A percentile compares a stretch with the other conserved stretches of the same genome.
These are phyloP conservation scores for Casuarina equisetifolia DNA, from an alignment of 306 rosid genomes.

Conservation along the genomic window DNA sequence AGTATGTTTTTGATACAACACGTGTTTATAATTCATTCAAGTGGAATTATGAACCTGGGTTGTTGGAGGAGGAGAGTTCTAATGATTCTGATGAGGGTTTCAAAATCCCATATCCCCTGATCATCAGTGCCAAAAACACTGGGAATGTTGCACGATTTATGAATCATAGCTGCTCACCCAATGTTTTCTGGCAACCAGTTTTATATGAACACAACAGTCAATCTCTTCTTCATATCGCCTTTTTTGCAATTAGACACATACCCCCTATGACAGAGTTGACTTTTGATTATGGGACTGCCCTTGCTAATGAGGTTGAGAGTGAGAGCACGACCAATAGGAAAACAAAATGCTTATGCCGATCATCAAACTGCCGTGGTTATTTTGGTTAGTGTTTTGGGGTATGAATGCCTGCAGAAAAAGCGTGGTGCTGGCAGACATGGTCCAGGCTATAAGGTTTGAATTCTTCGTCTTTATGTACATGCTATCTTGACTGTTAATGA, in stretches of 20 bases:
- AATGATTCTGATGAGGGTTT: conserved; percentile 37
- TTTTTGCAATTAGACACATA: conserved; percentile 57
- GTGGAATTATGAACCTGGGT: conserved; percentile 56
- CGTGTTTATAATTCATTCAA: conserved; percentile 44
- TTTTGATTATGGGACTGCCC: conserved; percentile 54
- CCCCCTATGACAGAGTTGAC: conserved; percentile 71
- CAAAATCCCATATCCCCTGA: conserved; percentile 44
- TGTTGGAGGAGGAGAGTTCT: conserved; percentile 46
- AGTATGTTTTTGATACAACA: conserved; percentile 56
- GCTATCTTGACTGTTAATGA: background rate
- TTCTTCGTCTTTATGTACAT: conserved; percentile 14
- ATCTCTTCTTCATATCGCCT: conserved; percentile 55
- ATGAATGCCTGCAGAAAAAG: conserved; percentile 14
- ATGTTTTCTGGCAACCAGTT: conserved; percentile 71
- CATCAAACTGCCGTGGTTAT: conserved; percentile 53
- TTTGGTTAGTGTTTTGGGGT: conserved; percentile 45
- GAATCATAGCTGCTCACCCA: conserved; percentile 74
- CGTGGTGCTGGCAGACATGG: conserved; percentile 27
- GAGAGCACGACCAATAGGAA: conserved; percentile 30
- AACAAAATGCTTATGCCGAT: conserved; percentile 60
- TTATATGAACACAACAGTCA: conserved; percentile 48
- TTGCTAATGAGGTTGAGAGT: conserved; percentile 27
- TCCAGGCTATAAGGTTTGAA: conserved; percentile 34
- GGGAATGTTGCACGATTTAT: conserved; percentile 73
- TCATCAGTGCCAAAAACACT: conserved; percentile 53